Evolutionary conservation across 2,329 filamentous ascomycete species (phyloP), one percentile per base, ranked within the genome.

Genomic region (Aureobasidium sp.): DNA sequence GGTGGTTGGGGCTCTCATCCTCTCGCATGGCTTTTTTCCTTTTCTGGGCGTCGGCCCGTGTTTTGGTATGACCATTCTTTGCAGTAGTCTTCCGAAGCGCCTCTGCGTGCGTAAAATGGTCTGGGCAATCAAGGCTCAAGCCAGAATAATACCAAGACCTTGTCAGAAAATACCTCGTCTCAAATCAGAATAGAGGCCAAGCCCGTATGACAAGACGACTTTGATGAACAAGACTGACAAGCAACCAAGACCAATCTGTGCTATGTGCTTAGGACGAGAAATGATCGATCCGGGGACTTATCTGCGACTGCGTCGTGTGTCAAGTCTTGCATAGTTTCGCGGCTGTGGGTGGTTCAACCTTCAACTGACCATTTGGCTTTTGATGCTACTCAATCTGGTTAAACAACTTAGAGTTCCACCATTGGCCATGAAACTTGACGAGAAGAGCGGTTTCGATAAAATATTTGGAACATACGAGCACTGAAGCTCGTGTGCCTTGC

Each of bases 11-110:
- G 51, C 36, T 41, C 51, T 36, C 51, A 37, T 13, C 34, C 34
- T 37, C 34, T 37, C 34, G 13, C 34, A 29, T 26, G 26, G 36
- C 15, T 27, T 48, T 47, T 44, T 44, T 20, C 32, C 32, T 12
- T 34, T 27, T 13, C 23, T 39, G 37, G 51, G 51, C 37, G 51
- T 55, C 51, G 51, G 51, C 51, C 51, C 51, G 51, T 55, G 51
- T n/a, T 55, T 27, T 37, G 50, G 36, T 41, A 39, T 53, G 51
- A 55, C 51, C 51, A 55, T 55, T 55, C 36, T 55, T 55, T 55
- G 51, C 51, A 55, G 51, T 55, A 55, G 51, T 41, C 36, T 41
- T 4, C 26, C 51, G 23, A 37, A 12, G 37, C 26, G 51, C 51
- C 51, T 29, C 36, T 41, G 32, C 51, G 51, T 55, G 23, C 51